Conservation (phyloP, 2,329 filamentous ascomycete species). For the Talaromyces islandicus region DNA sequence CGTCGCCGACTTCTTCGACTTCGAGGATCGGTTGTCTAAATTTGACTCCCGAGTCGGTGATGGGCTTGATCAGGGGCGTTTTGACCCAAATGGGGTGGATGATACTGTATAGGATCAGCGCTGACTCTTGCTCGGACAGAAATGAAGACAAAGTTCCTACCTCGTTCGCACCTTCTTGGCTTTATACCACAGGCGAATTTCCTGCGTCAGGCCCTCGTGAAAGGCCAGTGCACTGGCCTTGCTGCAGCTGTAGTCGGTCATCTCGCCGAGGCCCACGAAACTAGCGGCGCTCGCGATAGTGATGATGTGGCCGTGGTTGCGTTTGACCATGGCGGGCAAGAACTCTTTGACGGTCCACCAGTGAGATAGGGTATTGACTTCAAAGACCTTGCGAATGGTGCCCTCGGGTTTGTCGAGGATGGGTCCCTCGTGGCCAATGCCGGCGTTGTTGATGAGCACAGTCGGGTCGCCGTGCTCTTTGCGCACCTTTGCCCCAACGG, state of each 20-base stretch:
- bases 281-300: conserved; percentile 51
- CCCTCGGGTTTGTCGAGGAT: conserved; percentile 43
- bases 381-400: conserved; percentile 44
- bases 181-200: conserved; percentile 31
- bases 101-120: conserved; percentile 17
- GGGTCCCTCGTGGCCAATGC: conserved; percentile 41
- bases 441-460: conserved; percentile 47
- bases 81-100: conserved; percentile 40
- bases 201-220: conserved; percentile 44
- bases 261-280: conserved; percentile 42
- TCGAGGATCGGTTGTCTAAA: conserved; percentile 32
- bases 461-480: conserved; percentile 37
- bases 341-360: conserved; percentile 48
- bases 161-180: conserved; percentile 34
- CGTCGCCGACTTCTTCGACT: conserved; percentile 38
- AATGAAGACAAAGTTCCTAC: conserved; percentile 13
- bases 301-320: conserved; percentile 52
- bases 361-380: conserved; percentile 48
- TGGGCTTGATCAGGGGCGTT: conserved; percentile 41
- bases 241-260: conserved; percentile 48
- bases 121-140: neutral
- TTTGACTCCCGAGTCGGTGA: conserved; percentile 24
- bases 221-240: conserved; percentile 50
- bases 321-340: conserved; percentile 45
- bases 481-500: conserved; percentile 34